Evolutionary conservation across 2,329 filamentous ascomycete species (phyloP).

Genomic region (Parasarocladium wereldwijsianum): DNA sequence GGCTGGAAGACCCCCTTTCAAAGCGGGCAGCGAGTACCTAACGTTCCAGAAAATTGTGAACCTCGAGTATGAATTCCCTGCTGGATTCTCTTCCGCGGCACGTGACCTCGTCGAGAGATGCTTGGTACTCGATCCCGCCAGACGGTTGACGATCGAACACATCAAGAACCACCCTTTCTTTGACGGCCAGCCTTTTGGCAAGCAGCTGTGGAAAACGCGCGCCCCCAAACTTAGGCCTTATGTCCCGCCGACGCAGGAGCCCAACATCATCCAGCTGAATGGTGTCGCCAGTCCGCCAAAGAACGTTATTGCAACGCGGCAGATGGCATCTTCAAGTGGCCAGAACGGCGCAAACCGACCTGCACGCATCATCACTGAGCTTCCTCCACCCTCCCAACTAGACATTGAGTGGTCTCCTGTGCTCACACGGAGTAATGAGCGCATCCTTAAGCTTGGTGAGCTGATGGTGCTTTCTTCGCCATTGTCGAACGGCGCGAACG

Average conservation of each 20-base stretch:
- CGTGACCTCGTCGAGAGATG: constrained; percentile 82
- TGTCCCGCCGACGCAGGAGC: constrained; percentile 59
- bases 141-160: constrained; percentile 80
- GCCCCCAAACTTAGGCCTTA: constrained; percentile 79
- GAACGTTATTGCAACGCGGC: constrained; percentile 9
- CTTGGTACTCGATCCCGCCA: constrained; percentile 74
- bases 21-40: constrained; percentile 86
- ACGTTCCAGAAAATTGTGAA: constrained; percentile 98
- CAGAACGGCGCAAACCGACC: constrained; percentile 46
- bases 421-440: constrained; percentile 76
- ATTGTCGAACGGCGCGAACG: constrained; percentile 57
- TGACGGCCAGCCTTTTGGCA: constrained; percentile 71
- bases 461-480: constrained; percentile 71
- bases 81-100: constrained; percentile 73
- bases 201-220: constrained; percentile 75
- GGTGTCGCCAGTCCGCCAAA: constrained; percentile 17
- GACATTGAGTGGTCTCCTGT: constrained; percentile 99
- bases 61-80: constrained; percentile 85
- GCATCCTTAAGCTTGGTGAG: constrained; percentile 89
- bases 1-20: constrained; percentile 93
- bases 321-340: not conserved
- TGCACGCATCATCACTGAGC: constrained; percentile 76
- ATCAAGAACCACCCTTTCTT: constrained; percentile 97
- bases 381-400: constrained; percentile 89
- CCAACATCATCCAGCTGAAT: constrained; percentile 60